A percentile compares a stretch with the other conserved stretches of the same genome.
These are phyloP conservation scores for Leccinum rimulosum DNA, from an alignment of 768 basidiomycete genomes.

Conservation along the genomic window DNA sequence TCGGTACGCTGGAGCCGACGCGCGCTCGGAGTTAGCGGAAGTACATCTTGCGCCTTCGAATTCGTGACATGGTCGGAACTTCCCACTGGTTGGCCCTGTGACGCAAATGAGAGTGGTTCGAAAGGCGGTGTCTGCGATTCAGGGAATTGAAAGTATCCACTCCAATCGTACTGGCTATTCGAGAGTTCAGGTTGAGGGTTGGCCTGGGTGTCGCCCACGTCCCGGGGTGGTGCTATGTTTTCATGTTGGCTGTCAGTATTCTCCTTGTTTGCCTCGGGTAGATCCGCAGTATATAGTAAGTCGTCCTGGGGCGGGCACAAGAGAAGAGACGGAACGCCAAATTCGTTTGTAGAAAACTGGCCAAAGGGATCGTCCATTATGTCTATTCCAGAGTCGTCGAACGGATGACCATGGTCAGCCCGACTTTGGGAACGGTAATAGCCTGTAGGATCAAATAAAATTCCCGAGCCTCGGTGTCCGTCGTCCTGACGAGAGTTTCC, in stretches of 20 bases:
- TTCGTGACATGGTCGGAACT: conserved; percentile 2
- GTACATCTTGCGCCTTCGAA: conserved; percentile 2
- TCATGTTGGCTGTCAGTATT: conserved; percentile 7
- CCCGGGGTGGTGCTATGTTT: conserved; percentile 9
- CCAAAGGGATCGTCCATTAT: conserved; percentile 8
- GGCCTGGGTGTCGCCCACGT: not conserved
- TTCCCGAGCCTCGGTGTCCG: not conserved
- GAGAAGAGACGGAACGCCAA: conserved; percentile 2
- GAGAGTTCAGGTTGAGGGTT: not conserved
- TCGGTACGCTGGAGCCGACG: not conserved
- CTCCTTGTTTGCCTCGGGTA: conserved; percentile 13
- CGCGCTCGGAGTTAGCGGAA: conserved; percentile 6
- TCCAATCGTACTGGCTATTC: conserved; percentile 21
- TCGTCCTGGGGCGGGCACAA: conserved; percentile 11
- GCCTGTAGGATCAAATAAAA: not conserved
- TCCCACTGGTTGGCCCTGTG: conserved; percentile 15
- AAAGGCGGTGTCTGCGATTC: conserved; percentile 19
- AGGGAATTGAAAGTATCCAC: conserved; percentile 21
- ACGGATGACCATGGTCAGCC: not conserved
- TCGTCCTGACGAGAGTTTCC: not conserved
- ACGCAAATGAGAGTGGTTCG: conserved; percentile 25
- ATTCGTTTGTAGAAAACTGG: conserved; percentile 6
- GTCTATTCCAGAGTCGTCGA: conserved; percentile 19
- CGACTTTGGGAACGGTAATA: not conserved
- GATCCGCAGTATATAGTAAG: not conserved